Evolutionary conservation across 805 yeast genomes (phyloP).

Genomic region (Nakazawaea ishiwadae): DNA sequence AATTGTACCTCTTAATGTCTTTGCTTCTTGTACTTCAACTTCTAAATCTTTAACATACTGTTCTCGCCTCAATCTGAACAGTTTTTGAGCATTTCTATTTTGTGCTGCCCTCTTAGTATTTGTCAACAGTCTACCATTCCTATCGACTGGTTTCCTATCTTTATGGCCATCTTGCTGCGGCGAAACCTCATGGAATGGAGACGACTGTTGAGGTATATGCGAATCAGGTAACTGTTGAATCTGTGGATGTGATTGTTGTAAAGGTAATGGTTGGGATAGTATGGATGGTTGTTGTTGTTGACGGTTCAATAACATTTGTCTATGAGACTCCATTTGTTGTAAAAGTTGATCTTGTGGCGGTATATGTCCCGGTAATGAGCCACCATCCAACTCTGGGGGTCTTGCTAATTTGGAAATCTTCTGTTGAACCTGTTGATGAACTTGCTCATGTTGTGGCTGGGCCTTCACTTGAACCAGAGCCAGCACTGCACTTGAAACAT

Average conservation of each 20-base stretch:
- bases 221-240: too few relatives aligned
- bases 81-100: conserved; percentile 87
- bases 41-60: conserved; percentile 78
- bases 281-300: not conserved
- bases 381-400: not conserved
- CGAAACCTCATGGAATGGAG: not conserved
- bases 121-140: conserved; percentile 40
- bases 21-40: conserved; percentile 57
- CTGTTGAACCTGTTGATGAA: conserved; percentile 13
- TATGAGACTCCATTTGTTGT: not conserved
- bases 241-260: conserved; percentile 11
- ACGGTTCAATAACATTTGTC: not conserved
- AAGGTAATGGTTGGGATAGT: not conserved
- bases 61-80: conserved; percentile 83
- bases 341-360: conserved; percentile 15
- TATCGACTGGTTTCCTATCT: conserved; percentile 13
- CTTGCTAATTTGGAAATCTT: conserved; percentile 2
- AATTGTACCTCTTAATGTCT: conserved; percentile 57
- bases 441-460: conserved; percentile 17
- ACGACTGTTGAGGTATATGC: conserved; percentile 6
- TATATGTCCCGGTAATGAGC: not conserved
- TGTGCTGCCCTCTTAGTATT: conserved; percentile 85
- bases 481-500: conserved; percentile 13
- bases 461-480: conserved; percentile 14
- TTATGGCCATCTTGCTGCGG: not conserved